Evolutionary conservation across 1,139 yeast genomes (phyloP), one percentile per base, ranked within the genome.

Genomic region (Yamadazyma sp.): DNA sequence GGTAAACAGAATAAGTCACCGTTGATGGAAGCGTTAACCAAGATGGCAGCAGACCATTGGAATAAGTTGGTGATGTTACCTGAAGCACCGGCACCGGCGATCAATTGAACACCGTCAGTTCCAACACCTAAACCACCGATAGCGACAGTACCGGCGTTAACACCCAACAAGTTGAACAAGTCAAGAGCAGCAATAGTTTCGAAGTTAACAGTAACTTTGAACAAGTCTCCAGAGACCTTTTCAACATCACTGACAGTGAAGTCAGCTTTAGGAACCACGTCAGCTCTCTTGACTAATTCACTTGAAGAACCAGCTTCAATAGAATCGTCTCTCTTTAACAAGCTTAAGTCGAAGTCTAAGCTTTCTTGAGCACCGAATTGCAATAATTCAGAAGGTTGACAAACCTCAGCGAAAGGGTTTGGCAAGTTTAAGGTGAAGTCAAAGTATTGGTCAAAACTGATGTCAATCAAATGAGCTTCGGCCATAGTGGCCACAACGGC

Each of bases 1-100:
- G 68, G 68, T 43, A 63, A 60, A 52, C 67, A 62, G 55, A 47
- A 59, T 39, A 51, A 48, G 45, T 56, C 56, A 30, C 46, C 48
- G 40, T 48, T 43, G 35, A 47, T 35, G 12, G 47, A 26, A 45
- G 55, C 54, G 34, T 56, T 50, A 26, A 62, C 58, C 36, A 58
- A 45, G 29, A 61, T 49, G 22, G 60, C 46, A 34, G 62, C 56
- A 34, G 58, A 48, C 64, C 64, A 61, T 44, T 54, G 46, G 52
- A 59, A 60, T 24, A 56, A 48, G 49, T 59, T 57, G 37, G 48
- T 51, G 35, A 60, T 47, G 34, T 54, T 53, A 39, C 56, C 54
- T 37, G 49, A 49, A 17, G 59, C 35, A 17, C 43, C 43, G 42
- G 41, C 49, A 35, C 52, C 54, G 29, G 48, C 48, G 40, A 54